Evolutionary conservation across 2,329 filamentous ascomycete genomes (phyloP), one percentile per base, ranked within the genome.

Genomic region (Arthrobotrys megalospora): DNA sequence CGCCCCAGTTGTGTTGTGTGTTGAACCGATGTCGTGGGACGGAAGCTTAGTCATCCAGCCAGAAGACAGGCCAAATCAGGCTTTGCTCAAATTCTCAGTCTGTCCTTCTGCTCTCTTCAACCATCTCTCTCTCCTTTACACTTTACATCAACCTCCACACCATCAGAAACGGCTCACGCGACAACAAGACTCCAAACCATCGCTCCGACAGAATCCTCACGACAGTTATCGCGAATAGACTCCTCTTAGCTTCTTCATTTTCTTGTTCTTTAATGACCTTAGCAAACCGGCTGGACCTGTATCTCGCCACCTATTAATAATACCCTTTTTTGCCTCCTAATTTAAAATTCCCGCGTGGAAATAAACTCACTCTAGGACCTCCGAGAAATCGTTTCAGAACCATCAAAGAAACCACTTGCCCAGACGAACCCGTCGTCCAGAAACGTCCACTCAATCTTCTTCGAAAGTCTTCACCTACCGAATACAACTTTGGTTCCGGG

Each of bases 321-420:
- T 65, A 60, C n/a, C 64, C 50, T 55, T 45, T 48, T 63, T 71
- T 67, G 50, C 60, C 67, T 68, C 75, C 47, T 60, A 52, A 68
- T 68, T 50, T 47, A 47, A 76, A 69, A 69, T 60, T 66, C 58
- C 38, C 72, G 48, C 63, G 38, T 52, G 63, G 58, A 70, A 77
- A 77, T 53, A 78, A 58, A 72, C 75, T 78, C 75, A 78, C 62
- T 68, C 67, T 78, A 78, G 75, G 75, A 68, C 67, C 45, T 41
- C 75, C 67, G 63, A 72, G 60, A 78, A 67, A 68, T 78, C 62
- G 67, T 78, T 67, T 78, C 67, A 53, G 50, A 52, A 53, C 60
- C 43, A 65, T 45, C 58, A 60, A 50, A 50, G 41, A 36, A 66
- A 66, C 45, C 65, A 45, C 38, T 55, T 28, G 19, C 60, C 60